Evolutionary conservation across 2,329 filamentous ascomycete genomes (phyloP).

Genomic region (Periconia sp.): DNA sequence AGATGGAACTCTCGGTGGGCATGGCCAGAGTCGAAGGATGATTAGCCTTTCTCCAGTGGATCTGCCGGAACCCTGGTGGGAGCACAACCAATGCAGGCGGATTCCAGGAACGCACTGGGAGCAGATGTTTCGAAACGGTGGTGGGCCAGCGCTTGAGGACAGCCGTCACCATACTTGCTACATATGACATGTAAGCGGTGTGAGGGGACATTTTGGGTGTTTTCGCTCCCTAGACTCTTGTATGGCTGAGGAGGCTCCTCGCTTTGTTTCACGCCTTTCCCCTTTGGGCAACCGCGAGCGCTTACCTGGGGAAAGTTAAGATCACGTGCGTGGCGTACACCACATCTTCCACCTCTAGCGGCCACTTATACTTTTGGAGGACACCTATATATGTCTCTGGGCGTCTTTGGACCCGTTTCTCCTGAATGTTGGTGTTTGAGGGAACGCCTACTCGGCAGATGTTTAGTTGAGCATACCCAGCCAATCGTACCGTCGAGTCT

Average conservation of each 20-base stretch:
- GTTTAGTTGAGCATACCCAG: no score
- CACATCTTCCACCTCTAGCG: background rate
- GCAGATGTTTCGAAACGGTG: slow-evolving; percentile 31
- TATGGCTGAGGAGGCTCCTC: slow-evolving; percentile 13
- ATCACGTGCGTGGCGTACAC: background rate
- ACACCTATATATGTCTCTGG: no score
- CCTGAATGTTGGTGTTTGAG: background rate
- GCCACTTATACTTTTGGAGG: no score
- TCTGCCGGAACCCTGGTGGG: slow-evolving; percentile 19
- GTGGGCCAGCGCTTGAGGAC: slow-evolving; percentile 19
- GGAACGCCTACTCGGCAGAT: background rate
- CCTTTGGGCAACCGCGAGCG: slow-evolving; percentile 7
- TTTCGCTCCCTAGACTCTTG: slow-evolving; percentile 11
- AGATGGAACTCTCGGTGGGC: background rate
- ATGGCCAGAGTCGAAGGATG: no score
- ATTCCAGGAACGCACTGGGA: slow-evolving; percentile 10
- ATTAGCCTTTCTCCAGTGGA: slow-evolving; percentile 9
- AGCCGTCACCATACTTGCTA: slow-evolving; percentile 12
- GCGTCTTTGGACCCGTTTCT: no score
- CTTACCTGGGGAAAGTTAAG: background rate
- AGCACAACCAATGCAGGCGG: slow-evolving; percentile 23
- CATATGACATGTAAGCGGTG: no score
- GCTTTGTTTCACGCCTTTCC: slow-evolving; percentile 27
- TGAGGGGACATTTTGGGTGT: slow-evolving; percentile 10
- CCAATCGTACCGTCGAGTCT: background rate